Percentiles rank a stretch among this genome's conserved stretches.
Evolutionary conservation across 2,329 filamentous ascomycete species (phyloP).

Genomic region (Ophioceras dolichostomum): DNA sequence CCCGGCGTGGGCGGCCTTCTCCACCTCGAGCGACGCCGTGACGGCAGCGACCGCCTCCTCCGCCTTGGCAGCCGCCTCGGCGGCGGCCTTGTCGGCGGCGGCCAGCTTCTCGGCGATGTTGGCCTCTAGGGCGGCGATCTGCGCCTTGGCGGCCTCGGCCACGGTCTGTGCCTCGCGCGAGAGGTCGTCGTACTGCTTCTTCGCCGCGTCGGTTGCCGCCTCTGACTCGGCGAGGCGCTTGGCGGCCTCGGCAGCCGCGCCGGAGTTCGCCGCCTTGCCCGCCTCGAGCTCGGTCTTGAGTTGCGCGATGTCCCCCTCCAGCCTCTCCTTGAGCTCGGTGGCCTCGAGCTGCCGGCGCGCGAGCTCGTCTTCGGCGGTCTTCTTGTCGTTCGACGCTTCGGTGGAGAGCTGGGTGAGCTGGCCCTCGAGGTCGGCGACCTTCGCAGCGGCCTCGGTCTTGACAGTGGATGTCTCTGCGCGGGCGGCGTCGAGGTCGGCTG

Average conservation of each 20-base stretch:
- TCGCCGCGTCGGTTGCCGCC: not conserved
- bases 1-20: slow-evolving; percentile 3
- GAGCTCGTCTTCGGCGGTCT: not conserved
- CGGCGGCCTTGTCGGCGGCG: slow-evolving; percentile 1
- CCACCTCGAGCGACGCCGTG: slow-evolving; percentile 1
- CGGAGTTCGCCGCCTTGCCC: too few relatives aligned
- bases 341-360: too few relatives aligned
- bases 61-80: slow-evolving; percentile 3
- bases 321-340: too few relatives aligned
- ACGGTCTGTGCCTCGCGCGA: not conserved
- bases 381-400: not conserved
- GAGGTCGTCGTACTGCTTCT: slow-evolving; percentile 1
- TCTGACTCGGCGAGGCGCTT: not conserved
- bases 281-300: too few relatives aligned
- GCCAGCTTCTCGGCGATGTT: slow-evolving; percentile 3
- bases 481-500: slow-evolving; percentile 1
- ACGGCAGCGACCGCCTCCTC: not conserved
- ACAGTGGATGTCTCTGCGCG: slow-evolving; percentile 2
- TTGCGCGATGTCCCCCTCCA: too few relatives aligned
- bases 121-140: slow-evolving; percentile 1
- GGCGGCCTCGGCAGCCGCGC: too few relatives aligned
- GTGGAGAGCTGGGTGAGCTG: slow-evolving; percentile 1
- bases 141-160: not conserved
- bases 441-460: slow-evolving; percentile 1
- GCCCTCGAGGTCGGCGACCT: not conserved